Percentiles rank a stretch among this genome's conserved stretches.
These are phyloP conservation scores for Catunica adiposa DNA, from an alignment of 2,329 filamentous ascomycete genomes.

Conservation along the genomic window DNA sequence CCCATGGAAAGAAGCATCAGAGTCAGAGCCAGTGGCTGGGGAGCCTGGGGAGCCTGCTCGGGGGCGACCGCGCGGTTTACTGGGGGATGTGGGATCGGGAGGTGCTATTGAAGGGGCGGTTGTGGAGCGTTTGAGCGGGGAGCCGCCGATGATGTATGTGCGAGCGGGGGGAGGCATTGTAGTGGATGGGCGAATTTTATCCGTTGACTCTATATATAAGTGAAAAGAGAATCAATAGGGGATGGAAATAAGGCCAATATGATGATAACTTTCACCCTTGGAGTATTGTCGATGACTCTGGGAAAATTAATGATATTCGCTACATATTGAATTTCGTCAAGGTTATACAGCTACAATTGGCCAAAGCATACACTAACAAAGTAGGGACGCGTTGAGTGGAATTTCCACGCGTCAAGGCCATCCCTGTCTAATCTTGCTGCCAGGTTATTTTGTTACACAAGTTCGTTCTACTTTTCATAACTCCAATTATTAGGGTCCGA, in stretches of 20 bases:
- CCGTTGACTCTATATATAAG: too few relatives aligned
- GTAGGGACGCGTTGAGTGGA: conserved; percentile 5
- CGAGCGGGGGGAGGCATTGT: conserved; percentile 9
- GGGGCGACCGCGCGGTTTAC: conserved; percentile 7
- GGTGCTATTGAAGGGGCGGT: background rate
- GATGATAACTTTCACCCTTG: too few relatives aligned
- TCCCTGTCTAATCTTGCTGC: background rate
- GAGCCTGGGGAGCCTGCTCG: background rate
- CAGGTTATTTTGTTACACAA: background rate
- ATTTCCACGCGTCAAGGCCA: background rate
- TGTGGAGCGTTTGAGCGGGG: conserved; percentile 10
- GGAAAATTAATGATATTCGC: background rate
- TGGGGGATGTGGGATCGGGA: conserved; percentile 4
- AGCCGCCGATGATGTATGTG: conserved; percentile 15
- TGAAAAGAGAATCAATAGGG: too few relatives aligned
- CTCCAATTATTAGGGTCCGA: background rate
- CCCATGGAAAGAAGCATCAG: conserved; percentile 10
- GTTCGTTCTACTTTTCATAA: background rate
- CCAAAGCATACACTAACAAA: too few relatives aligned
- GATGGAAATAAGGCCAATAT: too few relatives aligned
- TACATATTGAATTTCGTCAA: too few relatives aligned
- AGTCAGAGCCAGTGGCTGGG: conserved; percentile 2
- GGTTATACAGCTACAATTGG: too few relatives aligned
- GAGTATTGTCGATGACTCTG: background rate
- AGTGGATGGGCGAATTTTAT: background rate